A percentile compares a stretch with the other conserved stretches of the same genome.
These are phyloP conservation scores for Aspergillus bertholletiae DNA, from an alignment of 495 filamentous ascomycete species.

Conservation along the genomic window DNA sequence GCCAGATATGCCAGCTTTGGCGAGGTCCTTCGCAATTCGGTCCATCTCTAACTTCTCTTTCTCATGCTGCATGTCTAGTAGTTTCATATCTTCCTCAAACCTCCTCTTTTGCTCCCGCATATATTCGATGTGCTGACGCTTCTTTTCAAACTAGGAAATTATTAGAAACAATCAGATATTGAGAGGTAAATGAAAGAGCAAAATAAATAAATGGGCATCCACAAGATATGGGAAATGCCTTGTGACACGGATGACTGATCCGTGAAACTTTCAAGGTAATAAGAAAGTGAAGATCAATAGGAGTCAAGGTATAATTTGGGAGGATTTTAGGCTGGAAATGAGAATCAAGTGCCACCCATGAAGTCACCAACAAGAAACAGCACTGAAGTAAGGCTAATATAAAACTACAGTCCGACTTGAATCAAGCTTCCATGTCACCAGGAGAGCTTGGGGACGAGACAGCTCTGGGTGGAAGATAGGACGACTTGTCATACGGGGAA, in stretches of 20 bases:
- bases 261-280: not conserved
- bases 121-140: slow-evolving; percentile 79
- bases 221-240: not conserved
- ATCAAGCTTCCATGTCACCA: not conserved
- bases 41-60: slow-evolving; percentile 78
- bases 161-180: slow-evolving; percentile 26
- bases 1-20: slow-evolving; percentile 56
- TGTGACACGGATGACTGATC: not conserved
- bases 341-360: not conserved
- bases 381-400: not conserved
- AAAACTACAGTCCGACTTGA: not conserved
- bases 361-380: not conserved
- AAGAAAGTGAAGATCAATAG: not conserved
- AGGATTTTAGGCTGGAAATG: not conserved
- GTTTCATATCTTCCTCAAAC: slow-evolving; percentile 84
- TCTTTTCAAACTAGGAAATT: slow-evolving; percentile 76
- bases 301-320: not conserved
- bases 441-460: not conserved
- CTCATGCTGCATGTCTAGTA: slow-evolving; percentile 77
- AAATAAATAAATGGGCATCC: too few species aligned
- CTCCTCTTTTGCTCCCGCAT: slow-evolving; percentile 79
- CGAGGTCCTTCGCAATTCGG: slow-evolving; percentile 74
- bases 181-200: too few species aligned
- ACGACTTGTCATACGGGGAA: slow-evolving; percentile 7
- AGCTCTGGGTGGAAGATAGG: not conserved